Conservation (phyloP, 2,329 filamentous ascomycete genomes). For the Ophiostoma fasciatum region DNA sequence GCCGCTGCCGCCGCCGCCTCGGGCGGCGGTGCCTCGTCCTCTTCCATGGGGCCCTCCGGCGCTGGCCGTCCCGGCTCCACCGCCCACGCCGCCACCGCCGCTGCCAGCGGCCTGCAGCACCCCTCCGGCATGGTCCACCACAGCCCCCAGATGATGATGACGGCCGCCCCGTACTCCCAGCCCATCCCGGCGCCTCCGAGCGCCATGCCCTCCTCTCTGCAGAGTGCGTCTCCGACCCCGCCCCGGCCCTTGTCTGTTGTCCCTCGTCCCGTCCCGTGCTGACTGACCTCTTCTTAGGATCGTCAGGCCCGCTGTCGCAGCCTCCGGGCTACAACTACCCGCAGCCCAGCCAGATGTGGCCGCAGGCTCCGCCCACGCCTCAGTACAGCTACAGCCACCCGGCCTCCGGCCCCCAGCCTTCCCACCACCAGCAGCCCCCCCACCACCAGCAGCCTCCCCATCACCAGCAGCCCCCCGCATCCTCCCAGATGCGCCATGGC, state of each 20-base stretch:
- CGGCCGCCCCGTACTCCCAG: slow-evolving; percentile 51
- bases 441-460: slow-evolving; percentile 34
- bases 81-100: too few relatives aligned
- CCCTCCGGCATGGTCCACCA: slow-evolving; percentile 45
- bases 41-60: too few relatives aligned
- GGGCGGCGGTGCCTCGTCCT: too few relatives aligned
- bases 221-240: too few relatives aligned
- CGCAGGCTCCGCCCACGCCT: slow-evolving; percentile 46
- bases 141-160: slow-evolving; percentile 53
- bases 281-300: too few relatives aligned
- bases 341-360: slow-evolving; percentile 48
- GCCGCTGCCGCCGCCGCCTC: too few relatives aligned
- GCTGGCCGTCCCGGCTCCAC: too few relatives aligned
- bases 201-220: slow-evolving; percentile 57
- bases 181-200: too few relatives aligned
- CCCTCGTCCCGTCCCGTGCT: too few relatives aligned
- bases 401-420: slow-evolving; percentile 29
- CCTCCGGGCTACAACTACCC: slow-evolving; percentile 48
- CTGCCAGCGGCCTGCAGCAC: slow-evolving; percentile 28
- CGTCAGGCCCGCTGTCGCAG: slow-evolving; percentile 36
- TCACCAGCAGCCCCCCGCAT: slow-evolving; percentile 38
- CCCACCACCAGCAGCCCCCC: slow-evolving; percentile 6
- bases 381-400: slow-evolving; percentile 41
- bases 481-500: slow-evolving; percentile 45
- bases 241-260: too few relatives aligned